phyloP scores from a whole-genome alignment of 225 moss, liverwort and hornwort species.

The Bryum argenteum region DNA sequence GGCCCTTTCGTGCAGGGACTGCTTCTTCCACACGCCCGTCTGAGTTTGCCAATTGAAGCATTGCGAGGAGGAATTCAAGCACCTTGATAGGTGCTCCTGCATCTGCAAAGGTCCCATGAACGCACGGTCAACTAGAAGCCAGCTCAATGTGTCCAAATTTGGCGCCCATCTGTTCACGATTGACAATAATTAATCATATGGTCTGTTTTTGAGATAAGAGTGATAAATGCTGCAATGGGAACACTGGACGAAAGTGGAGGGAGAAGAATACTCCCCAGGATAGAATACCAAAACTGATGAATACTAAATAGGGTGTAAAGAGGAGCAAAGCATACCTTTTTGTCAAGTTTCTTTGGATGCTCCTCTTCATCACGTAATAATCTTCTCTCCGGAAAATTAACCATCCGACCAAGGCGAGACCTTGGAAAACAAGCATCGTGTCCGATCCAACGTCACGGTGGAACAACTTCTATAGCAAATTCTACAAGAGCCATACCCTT shows the following conservation, averaged over 20 bases:
- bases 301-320: neutral
- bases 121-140: conserved; percentile 89
- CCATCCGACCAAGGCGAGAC: conserved; percentile 85
- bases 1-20: conserved; percentile 72
- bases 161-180: conserved; percentile 66
- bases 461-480: conserved; percentile 86
- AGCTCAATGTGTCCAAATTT: conserved; percentile 85
- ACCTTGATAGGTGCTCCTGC: conserved; percentile 78
- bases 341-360: conserved; percentile 86
- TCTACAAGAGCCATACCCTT: conserved; percentile 81
- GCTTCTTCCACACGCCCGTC: conserved; percentile 90
- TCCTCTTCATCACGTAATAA: conserved; percentile 88
- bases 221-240: neutral
- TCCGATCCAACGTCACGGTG: conserved; percentile 79
- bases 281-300: neutral
- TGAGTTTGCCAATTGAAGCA: conserved; percentile 96
- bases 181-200: conserved; percentile 14
- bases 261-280: neutral
- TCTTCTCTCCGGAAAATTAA: conserved; percentile 83
- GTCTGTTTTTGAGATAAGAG: neutral
- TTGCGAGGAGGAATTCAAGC: conserved; percentile 89
- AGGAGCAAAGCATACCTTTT: conserved; percentile 47
- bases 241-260: conserved; percentile 5
- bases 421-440: conserved; percentile 83
- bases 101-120: conserved; percentile 83